Evolutionary conservation across 225 moss, liverwort and hornwort genomes (phyloP), one percentile per base, ranked within the genome.

Genomic region (Neckera pumila): DNA sequence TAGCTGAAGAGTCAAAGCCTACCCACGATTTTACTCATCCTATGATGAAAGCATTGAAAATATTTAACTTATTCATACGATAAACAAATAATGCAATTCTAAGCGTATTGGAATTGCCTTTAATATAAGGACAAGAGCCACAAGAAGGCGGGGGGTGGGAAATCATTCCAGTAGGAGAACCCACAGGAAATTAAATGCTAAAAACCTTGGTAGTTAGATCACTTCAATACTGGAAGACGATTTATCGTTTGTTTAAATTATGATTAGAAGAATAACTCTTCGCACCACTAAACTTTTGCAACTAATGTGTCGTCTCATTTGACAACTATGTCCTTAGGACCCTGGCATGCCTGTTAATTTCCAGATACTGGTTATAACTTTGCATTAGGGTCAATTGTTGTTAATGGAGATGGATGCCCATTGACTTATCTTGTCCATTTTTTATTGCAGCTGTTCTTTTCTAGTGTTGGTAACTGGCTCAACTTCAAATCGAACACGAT

Each of bases 381-480:
- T 79, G 56, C 57, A 31, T 33, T 57, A 11, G 43, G 20, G 4
- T 67, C 36, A 56, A 56, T 19, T 75, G 19, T 12, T 65, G 12
- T 28, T 81, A 15, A 30, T 76, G 43, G 19, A 67, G 57, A 42
- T 67, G 3, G 18, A 79, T 36, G 36, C 57, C 20, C 49, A 42
- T 56, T 81, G 47, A 58, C 31, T 88, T 42, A n/a, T 75, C 10
- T 64, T 70, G 33, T 51, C 7, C 13, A 12, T 65, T 84, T 81
- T 19, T 86, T 7, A 17, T 74, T 92, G 93, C 94, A 98, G 98
- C 65, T 95, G 10, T 95, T 96, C 62, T 97, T 95, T 90, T 51
- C 92, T 36, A 93, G 91, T 79, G 89, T 98, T 83, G 98, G 96
- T 51, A 89, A 93, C 84, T 98, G 98, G 98, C 93, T 98, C n/a